Percentiles rank a stretch among this genome's conserved stretches.
phyloP scores from a whole-genome alignment of 371 early-diverging fungal species.

The Mucor saturninus region DNA sequence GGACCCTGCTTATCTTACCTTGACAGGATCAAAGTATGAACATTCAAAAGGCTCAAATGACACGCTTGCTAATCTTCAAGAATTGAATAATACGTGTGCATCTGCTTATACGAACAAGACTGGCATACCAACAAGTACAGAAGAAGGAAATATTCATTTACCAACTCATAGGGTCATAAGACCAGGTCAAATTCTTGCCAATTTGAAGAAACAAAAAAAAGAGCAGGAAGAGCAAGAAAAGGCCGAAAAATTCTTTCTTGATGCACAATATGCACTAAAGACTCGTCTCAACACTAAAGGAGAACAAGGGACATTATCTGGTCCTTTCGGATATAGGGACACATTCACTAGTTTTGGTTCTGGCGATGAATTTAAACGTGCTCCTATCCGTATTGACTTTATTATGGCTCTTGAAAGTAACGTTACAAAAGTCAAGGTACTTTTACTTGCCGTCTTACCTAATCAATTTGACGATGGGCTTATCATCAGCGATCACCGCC shows the following conservation, averaged over 20 bases:
- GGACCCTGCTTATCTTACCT: slow-evolving; percentile 39
- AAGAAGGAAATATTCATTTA: slow-evolving; percentile 36
- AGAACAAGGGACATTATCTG: slow-evolving; percentile 33
- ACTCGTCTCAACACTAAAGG: slow-evolving; percentile 32
- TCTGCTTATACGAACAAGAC: slow-evolving; percentile 21
- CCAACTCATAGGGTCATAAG: slow-evolving; percentile 53
- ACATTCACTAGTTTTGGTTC: slow-evolving; percentile 56
- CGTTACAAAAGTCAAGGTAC: slow-evolving; percentile 20
- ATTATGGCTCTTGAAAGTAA: slow-evolving; percentile 40
- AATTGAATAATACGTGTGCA: slow-evolving; percentile 32
- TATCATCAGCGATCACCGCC: slow-evolving; percentile 56
- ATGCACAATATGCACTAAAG: slow-evolving; percentile 39
- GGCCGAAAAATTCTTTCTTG: slow-evolving; percentile 24
- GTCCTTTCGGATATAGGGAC: slow-evolving; percentile 46
- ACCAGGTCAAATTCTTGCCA: slow-evolving; percentile 33
- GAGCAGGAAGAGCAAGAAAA: slow-evolving; percentile 5
- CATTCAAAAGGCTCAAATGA: slow-evolving; percentile 20
- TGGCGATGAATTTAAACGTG: slow-evolving; percentile 35
- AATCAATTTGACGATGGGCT: slow-evolving; percentile 52
- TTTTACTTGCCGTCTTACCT: slow-evolving; percentile 39
- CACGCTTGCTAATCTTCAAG: slow-evolving; percentile 34
- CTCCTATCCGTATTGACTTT: slow-evolving; percentile 47
- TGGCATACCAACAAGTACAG: slow-evolving; percentile 33
- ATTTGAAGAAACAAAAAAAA: slow-evolving; percentile 23
- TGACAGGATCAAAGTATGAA: slow-evolving; percentile 33